phyloP scores from a whole-genome alignment of 225 moss, liverwort and hornwort species.

The Bryum argenteum region DNA sequence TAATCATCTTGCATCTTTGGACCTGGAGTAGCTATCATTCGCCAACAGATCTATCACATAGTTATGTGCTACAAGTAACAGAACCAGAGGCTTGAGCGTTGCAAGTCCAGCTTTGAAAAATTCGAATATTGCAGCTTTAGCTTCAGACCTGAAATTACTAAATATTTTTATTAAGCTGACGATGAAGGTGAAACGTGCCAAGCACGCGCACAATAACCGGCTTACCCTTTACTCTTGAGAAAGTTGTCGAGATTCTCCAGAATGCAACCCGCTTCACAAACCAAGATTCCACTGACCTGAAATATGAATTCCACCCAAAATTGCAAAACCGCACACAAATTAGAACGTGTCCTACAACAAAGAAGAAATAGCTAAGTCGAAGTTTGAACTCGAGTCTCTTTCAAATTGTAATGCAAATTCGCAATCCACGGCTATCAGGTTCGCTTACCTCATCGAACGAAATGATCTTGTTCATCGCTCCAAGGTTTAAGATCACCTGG shows the following conservation, averaged over 20 bases:
- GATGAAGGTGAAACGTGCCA: constrained; percentile 10
- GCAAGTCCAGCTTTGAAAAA: constrained; percentile 7
- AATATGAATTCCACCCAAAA: constrained; percentile 32
- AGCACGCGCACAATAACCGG: constrained; percentile 21
- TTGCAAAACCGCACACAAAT: constrained; percentile 27
- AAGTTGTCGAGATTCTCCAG: constrained; percentile 84
- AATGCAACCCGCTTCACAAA: constrained; percentile 98
- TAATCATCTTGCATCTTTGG: constrained; percentile 21
- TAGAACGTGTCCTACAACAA: neutral
- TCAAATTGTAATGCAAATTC: constrained; percentile 6
- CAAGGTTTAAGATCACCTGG: constrained; percentile 85
- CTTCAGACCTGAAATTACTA: constrained; percentile 8
- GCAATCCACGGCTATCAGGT: constrained; percentile 25
- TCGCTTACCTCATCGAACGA: constrained; percentile 82
- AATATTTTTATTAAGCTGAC: neutral
- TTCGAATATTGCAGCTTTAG: constrained; percentile 1
- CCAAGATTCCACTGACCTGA: constrained; percentile 90
- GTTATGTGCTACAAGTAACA: constrained; percentile 10
- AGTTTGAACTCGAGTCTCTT: constrained; percentile 29
- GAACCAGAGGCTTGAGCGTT: constrained; percentile 3
- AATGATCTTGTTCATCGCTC: constrained; percentile 81
- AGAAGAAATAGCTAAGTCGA: neutral
- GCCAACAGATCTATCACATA: constrained; percentile 23
- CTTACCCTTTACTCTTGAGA: constrained; percentile 74
- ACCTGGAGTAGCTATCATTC: constrained; percentile 24